Evolutionary conservation across 73 alveolate genomes (phyloP).

Genomic region (Paramecium tetraurelia): DNA sequence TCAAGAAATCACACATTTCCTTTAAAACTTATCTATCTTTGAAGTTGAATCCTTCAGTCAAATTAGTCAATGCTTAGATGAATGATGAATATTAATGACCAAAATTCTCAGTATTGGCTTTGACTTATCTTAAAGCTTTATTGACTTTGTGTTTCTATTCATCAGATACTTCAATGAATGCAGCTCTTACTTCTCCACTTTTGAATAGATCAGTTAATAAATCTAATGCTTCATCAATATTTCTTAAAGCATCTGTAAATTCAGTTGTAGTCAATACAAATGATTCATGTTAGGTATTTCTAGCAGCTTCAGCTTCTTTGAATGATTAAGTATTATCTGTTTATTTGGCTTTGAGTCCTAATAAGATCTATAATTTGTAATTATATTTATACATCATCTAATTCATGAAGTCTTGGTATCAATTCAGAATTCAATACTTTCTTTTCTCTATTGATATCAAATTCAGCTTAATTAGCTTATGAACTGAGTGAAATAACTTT

Average conservation of each 20-base stretch:
- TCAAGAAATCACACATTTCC: constrained; percentile 35
- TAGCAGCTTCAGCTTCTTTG: constrained; percentile 7
- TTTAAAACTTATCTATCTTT: constrained; percentile 41
- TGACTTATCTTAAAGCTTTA: constrained; percentile 32
- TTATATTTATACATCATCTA: neutral
- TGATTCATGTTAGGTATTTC: neutral
- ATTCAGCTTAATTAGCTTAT: constrained; percentile 45
- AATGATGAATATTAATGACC: constrained; percentile 39
- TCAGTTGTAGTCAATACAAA: constrained; percentile 1
- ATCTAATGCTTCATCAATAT: constrained; percentile 47
- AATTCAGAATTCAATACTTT: neutral
- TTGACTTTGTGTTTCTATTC: constrained; percentile 12
- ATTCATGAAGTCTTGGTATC: neutral
- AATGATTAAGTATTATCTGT: neutral
- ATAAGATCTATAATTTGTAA: neutral
- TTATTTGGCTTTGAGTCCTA: neutral
- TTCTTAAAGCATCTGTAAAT: constrained; percentile 41
- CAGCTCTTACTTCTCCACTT: constrained; percentile 52
- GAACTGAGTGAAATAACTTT: constrained; percentile 19
- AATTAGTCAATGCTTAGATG: constrained; percentile 1
- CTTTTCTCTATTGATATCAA: constrained; percentile 50
- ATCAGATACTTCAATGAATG: neutral
- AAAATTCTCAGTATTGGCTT: constrained; percentile 19
- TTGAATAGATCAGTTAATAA: constrained; percentile 4
- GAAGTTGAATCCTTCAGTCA: constrained; percentile 35